Conservation (phyloP, 2,329 filamentous ascomycete species). For the Venturiaceae sp. region DNA sequence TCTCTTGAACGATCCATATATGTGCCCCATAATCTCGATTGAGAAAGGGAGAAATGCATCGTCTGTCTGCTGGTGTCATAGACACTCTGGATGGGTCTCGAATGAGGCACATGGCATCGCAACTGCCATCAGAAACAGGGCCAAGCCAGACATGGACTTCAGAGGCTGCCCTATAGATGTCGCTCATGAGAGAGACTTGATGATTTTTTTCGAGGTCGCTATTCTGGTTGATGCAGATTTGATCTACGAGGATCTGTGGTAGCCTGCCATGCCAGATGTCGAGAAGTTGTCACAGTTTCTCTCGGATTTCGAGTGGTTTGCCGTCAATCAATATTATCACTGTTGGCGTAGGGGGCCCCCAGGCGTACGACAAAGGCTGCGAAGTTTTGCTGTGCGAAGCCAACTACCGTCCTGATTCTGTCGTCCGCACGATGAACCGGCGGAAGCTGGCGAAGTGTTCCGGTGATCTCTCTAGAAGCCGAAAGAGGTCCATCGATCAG, state of each 20-base stretch:
- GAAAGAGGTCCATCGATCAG: too few species aligned
- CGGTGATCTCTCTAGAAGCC: too few species aligned
- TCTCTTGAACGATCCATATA: neutral
- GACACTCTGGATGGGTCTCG: neutral
- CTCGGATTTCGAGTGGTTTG: neutral
- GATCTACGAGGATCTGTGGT: neutral
- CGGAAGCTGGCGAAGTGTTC: too few species aligned
- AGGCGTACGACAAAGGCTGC: neutral
- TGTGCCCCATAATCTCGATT: neutral
- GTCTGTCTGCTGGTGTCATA: neutral
- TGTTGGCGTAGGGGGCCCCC: neutral
- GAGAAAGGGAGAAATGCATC: neutral
- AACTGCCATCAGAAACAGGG: slow-evolving; percentile 16
- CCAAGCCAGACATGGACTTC: slow-evolving; percentile 21
- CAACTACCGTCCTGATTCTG: too few species aligned
- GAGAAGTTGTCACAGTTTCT: neutral
- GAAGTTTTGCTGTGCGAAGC: too few species aligned
- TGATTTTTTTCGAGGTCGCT: slow-evolving; percentile 15
- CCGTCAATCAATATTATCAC: neutral
- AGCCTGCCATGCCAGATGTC: neutral
- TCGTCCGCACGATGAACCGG: too few species aligned
- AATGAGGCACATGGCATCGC: slow-evolving; percentile 13
- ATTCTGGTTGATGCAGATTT: slow-evolving; percentile 1
- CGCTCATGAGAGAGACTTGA: slow-evolving; percentile 21
- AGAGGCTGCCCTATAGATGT: slow-evolving; percentile 18